A percentile compares a stretch with the other conserved stretches of the same genome.
These are phyloP conservation scores for Fraxinus quadrangulata DNA, from an alignment of 257 asterid species.

Conservation along the genomic window DNA sequence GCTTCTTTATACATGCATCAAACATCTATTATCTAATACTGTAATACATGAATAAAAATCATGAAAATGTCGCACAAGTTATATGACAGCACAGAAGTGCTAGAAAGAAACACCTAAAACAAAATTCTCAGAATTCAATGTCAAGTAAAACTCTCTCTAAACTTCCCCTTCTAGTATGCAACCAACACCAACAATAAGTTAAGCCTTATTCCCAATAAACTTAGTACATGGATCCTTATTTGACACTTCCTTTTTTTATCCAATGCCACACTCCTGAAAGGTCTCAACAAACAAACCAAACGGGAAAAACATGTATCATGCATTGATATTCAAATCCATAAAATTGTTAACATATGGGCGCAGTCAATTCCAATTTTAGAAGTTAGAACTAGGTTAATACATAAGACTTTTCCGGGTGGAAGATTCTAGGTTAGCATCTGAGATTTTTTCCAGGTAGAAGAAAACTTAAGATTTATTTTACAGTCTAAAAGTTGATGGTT, in stretches of 20 bases:
- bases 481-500: constrained; percentile 10
- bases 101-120: constrained; percentile 13
- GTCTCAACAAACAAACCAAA: neutral
- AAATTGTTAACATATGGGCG: neutral
- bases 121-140: constrained; percentile 13
- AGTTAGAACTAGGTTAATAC: constrained; percentile 8
- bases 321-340: neutral
- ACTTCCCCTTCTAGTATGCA: neutral
- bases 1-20: neutral
- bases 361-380: constrained; percentile 8
- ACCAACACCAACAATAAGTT: neutral
- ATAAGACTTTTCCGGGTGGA: constrained; percentile 3
- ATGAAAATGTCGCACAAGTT: neutral
- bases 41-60: neutral
- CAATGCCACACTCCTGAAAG: neutral
- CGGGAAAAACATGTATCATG: neutral
- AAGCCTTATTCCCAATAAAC: neutral
- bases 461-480: neutral
- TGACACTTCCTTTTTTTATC: neutral
- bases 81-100: constrained; percentile 14
- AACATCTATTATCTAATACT: neutral
- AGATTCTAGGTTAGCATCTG: constrained; percentile 4
- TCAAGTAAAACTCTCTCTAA: neutral
- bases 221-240: neutral
- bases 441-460: constrained; percentile 1